A percentile compares a stretch with the other conserved stretches of the same genome.
phyloP scores from a whole-genome alignment of 2,329 filamentous ascomycete species.

The Plectosphaerella sp. region DNA sequence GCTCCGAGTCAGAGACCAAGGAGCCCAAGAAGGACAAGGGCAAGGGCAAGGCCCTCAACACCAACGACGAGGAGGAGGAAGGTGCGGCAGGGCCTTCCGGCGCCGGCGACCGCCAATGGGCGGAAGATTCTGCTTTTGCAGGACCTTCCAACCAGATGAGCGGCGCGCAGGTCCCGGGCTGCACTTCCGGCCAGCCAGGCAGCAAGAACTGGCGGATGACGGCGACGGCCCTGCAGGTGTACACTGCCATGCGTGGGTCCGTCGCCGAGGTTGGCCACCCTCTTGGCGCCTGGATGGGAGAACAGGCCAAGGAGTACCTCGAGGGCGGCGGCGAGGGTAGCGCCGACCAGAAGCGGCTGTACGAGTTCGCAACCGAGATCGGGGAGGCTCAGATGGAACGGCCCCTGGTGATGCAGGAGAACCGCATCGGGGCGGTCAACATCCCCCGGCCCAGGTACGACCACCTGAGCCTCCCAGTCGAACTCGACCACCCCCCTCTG shows the following conservation, averaged over 20 bases:
- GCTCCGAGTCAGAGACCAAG: background rate
- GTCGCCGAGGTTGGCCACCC: constrained; percentile 16
- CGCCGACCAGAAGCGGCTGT: background rate
- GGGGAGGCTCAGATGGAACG: constrained; percentile 4
- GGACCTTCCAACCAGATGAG: background rate
- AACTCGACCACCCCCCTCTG: background rate
- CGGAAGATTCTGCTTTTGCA: no score
- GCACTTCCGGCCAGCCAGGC: constrained; percentile 8
- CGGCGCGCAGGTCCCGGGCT: constrained; percentile 7
- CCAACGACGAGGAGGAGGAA: constrained; percentile 6
- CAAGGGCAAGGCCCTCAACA: background rate
- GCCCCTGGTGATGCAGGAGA: constrained; percentile 5
- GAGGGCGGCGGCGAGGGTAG: no score
- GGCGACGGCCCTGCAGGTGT: constrained; percentile 22
- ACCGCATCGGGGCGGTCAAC: constrained; percentile 1
- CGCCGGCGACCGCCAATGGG: no score
- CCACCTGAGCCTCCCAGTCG: constrained; percentile 5
- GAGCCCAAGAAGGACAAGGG: background rate
- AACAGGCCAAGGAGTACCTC: constrained; percentile 5
- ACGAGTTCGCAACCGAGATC: background rate
- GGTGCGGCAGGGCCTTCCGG: constrained; percentile 9
- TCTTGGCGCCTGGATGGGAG: constrained; percentile 20
- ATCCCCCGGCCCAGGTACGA: constrained; percentile 12
- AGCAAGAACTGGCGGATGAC: constrained; percentile 15
- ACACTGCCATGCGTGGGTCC: constrained; percentile 26